Evolutionary conservation across 441 rosid genomes (phyloP).

Genomic region (Gossypium trilobum): DNA sequence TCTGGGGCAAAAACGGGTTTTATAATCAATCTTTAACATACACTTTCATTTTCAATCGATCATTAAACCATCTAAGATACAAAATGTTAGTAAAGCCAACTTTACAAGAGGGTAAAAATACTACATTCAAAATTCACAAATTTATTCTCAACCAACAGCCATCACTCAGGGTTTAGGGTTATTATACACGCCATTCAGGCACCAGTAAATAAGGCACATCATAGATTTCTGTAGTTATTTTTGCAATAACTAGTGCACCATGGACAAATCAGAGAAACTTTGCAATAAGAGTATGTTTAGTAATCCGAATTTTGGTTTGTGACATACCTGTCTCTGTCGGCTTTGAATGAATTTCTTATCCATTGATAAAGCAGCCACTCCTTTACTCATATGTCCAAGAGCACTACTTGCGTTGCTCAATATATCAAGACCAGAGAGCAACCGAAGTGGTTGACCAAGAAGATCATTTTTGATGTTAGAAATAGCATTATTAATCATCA

Average conservation of each 20-base stretch:
- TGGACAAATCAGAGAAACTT: background rate
- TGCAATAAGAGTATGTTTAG: background rate
- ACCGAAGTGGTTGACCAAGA: constrained; percentile 92
- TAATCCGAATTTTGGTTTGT: constrained; percentile 12
- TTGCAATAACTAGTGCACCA: background rate
- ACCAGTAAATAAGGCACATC: background rate
- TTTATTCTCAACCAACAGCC: background rate
- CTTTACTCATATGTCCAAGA: constrained; percentile 98
- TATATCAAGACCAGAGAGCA: constrained; percentile 94
- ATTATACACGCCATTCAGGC: background rate
- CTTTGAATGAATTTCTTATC: constrained; percentile 94
- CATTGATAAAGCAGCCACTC: constrained; percentile 97
- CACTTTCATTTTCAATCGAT: background rate
- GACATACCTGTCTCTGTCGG: constrained; percentile 85
- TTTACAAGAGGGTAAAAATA: background rate
- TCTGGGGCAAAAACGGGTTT: background rate
- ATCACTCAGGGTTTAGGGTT: background rate
- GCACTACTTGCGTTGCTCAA: constrained; percentile 99
- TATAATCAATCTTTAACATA: background rate
- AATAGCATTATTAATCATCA: constrained; percentile 70
- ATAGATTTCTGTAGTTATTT: background rate
- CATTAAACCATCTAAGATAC: background rate
- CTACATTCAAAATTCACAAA: background rate
- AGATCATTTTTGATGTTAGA: constrained; percentile 81
- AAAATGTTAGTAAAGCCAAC: constrained; percentile 1